These are phyloP conservation scores for Cinchona pubescens DNA, from an alignment of 257 asterid species.

Conservation along the genomic window DNA sequence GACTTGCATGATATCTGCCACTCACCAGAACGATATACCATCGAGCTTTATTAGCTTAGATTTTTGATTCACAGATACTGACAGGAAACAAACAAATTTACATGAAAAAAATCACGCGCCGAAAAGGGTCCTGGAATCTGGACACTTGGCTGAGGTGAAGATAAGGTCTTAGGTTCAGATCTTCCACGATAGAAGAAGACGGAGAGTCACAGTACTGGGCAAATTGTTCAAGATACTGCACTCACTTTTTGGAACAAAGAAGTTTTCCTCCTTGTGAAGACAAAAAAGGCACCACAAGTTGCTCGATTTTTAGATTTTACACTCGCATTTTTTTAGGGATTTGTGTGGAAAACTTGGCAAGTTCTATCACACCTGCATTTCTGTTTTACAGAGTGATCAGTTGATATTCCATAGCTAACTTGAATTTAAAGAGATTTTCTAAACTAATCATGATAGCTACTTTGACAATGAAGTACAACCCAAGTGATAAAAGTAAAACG, in stretches of 20 bases:
- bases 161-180: constrained; percentile 14
- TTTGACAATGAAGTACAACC: too few relatives aligned
- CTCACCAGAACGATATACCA: not conserved
- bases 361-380: constrained; percentile 11
- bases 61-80: constrained; percentile 35
- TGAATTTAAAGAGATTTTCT: not conserved
- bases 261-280: constrained; percentile 14
- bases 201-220: constrained; percentile 27
- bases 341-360: not conserved
- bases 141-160: constrained; percentile 17
- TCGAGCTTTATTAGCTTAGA: constrained; percentile 4
- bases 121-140: not conserved
- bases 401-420: not conserved
- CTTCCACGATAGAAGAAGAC: constrained; percentile 11
- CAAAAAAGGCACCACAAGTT: constrained; percentile 13
- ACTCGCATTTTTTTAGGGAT: constrained; percentile 10
- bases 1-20: not conserved
- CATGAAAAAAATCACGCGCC: constrained; percentile 15
- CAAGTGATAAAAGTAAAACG: too few relatives aligned
- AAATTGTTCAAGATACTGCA: constrained; percentile 24
- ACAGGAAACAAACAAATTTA: constrained; percentile 22
- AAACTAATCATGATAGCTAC: not conserved
- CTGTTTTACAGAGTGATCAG: not conserved
- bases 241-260: constrained; percentile 24
- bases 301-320: not conserved